A percentile compares a stretch with the other conserved stretches of the same genome.
These are phyloP conservation scores for Dictyostelium brefeldianum DNA, from an alignment of 78 protist species.

Conservation along the genomic window DNA sequence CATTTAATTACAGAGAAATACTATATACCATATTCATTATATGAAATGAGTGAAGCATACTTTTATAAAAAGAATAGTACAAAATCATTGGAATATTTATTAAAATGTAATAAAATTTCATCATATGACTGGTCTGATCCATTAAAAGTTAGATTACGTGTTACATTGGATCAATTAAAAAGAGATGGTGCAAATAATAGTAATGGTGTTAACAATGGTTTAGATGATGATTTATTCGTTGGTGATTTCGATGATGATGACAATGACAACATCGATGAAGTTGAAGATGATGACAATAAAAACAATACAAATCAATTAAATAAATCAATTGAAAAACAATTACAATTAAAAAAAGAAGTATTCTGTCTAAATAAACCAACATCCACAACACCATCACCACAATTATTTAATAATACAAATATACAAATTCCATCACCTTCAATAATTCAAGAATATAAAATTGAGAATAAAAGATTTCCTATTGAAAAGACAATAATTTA, in stretches of 20 bases:
- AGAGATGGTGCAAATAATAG: constrained; percentile 27
- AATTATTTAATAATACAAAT: background rate
- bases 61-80: constrained; percentile 37
- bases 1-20: constrained; percentile 36
- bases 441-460: background rate
- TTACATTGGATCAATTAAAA: constrained; percentile 72
- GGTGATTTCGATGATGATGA: background rate
- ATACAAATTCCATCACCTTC: background rate
- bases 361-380: background rate
- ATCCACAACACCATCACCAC: background rate
- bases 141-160: constrained; percentile 63
- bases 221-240: constrained; percentile 5
- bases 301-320: background rate
- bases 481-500: background rate
- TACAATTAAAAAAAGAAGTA: background rate
- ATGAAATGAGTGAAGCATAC: constrained; percentile 74
- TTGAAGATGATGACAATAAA: background rate
- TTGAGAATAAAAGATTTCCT: background rate
- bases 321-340: background rate
- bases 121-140: constrained; percentile 81
- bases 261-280: background rate
- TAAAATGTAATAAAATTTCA: constrained; percentile 23
- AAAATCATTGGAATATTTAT: constrained; percentile 16
- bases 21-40: constrained; percentile 57
- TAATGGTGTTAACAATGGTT: background rate